Evolutionary conservation across 768 basidiomycete species (phyloP).

Genomic region (Lactifluus volemus): DNA sequence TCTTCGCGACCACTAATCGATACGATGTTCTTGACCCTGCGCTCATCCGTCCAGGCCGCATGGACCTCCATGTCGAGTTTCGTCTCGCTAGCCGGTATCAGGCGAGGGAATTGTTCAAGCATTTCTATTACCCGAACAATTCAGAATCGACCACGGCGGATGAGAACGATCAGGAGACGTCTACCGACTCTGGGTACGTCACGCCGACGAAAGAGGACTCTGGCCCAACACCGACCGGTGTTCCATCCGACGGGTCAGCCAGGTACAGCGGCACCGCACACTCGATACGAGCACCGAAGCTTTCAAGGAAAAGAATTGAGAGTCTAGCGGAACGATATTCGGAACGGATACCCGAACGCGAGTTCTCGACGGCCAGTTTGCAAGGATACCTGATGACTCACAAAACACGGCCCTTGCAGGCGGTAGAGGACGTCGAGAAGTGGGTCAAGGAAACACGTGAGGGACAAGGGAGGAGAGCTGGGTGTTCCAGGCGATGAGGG

Average conservation of each 20-base stretch:
- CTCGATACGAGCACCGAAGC: slow-evolving; percentile 25
- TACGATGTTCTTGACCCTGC: slow-evolving; percentile 64
- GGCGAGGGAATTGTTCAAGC: slow-evolving; percentile 52
- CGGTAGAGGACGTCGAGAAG: slow-evolving; percentile 34
- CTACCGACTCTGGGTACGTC: slow-evolving; percentile 21
- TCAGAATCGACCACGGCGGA: slow-evolving; percentile 21
- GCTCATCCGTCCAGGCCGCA: slow-evolving; percentile 66
- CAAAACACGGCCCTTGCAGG: slow-evolving; percentile 51
- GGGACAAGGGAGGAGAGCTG: slow-evolving; percentile 11
- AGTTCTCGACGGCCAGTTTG: slow-evolving; percentile 35
- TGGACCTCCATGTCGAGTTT: slow-evolving; percentile 76
- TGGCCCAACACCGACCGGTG: neutral
- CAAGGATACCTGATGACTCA: slow-evolving; percentile 62
- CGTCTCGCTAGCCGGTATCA: slow-evolving; percentile 64
- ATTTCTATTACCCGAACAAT: slow-evolving; percentile 51
- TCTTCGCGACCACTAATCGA: slow-evolving; percentile 75
- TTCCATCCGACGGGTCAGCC: neutral
- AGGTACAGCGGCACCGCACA: slow-evolving; percentile 9
- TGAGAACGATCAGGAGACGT: slow-evolving; percentile 21
- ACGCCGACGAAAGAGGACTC: slow-evolving; percentile 13
- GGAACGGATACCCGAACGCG: slow-evolving; percentile 39
- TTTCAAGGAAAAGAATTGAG: slow-evolving; percentile 33
- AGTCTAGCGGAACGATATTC: slow-evolving; percentile 50
- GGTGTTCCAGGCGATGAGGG: neutral
- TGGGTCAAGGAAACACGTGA: slow-evolving; percentile 45